These are phyloP conservation scores for Plasmodium sp. DNA, from an alignment of 169 alveolate species.

Conservation along the genomic window DNA sequence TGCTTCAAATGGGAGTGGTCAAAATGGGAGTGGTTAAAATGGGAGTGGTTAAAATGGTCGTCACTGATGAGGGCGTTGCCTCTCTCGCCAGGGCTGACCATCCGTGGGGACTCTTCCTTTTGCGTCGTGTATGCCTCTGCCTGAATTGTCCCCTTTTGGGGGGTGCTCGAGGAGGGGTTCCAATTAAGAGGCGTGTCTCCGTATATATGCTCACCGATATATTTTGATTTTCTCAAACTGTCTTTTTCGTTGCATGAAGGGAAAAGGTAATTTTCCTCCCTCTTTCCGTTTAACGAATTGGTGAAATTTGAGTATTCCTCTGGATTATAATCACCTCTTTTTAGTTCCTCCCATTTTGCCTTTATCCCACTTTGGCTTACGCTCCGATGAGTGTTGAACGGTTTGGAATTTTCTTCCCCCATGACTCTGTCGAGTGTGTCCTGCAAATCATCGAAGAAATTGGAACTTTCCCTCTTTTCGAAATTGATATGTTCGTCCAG, in stretches of 20 bases:
- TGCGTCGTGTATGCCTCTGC: neutral
- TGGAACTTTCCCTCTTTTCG: conserved; percentile 1
- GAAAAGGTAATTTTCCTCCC: neutral
- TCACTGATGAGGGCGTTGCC: neutral
- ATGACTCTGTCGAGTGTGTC: neutral
- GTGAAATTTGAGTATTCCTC: neutral
- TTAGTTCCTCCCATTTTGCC: neutral
- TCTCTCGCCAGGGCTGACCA: neutral
- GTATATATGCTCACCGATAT: neutral
- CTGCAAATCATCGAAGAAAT: neutral
- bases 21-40: neutral
- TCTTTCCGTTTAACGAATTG: conserved; percentile 5
- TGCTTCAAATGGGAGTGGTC: neutral
- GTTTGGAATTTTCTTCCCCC: neutral
- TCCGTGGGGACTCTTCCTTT: neutral
- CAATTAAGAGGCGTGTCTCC: neutral
- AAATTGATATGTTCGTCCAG: neutral
- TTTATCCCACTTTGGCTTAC: neutral
- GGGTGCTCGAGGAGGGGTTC: neutral
- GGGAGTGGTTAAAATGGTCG: neutral
- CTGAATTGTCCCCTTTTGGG: neutral
- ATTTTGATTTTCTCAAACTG: neutral
- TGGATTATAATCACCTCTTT: neutral
- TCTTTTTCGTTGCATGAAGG: neutral
- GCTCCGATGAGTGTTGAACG: neutral